Percentiles rank a stretch among this genome's conserved stretches.
Evolutionary conservation across 805 yeast genomes (phyloP).

Genomic region (Teunomyces gatunensis): DNA sequence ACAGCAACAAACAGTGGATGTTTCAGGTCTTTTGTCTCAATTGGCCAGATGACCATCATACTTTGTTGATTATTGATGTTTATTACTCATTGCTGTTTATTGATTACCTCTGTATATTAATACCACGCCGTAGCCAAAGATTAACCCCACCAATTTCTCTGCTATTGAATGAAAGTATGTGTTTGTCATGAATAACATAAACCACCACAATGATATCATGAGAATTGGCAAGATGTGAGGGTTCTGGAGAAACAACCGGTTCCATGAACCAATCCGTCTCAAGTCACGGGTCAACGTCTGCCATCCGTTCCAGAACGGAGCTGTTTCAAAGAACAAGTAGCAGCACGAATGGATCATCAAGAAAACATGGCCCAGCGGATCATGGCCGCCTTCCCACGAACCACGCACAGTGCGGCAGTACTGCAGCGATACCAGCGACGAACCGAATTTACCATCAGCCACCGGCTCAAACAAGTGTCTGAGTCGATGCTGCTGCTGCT

Average conservation of each 20-base stretch:
- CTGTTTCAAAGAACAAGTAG: slow-evolving; percentile 63
- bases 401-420: slow-evolving; percentile 48
- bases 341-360: slow-evolving; percentile 65
- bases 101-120: slow-evolving; percentile 38
- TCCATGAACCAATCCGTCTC: not conserved
- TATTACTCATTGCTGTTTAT: too few species aligned
- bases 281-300: not conserved
- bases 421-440: slow-evolving; percentile 25
- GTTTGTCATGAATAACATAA: slow-evolving; percentile 83
- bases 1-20: not conserved
- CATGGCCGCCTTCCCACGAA: slow-evolving; percentile 84
- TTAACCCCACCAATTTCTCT: slow-evolving; percentile 72
- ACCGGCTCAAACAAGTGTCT: slow-evolving; percentile 11
- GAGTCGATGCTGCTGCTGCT: not conserved
- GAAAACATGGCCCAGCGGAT: slow-evolving; percentile 93
- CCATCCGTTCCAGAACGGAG: slow-evolving; percentile 38
- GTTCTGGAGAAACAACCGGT: slow-evolving; percentile 7
- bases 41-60: too few species aligned
- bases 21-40: not conserved
- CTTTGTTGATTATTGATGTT: too few species aligned
- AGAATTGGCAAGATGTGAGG: slow-evolving; percentile 27
- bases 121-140: slow-evolving; percentile 54
- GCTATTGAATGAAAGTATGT: slow-evolving; percentile 77
- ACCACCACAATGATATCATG: slow-evolving; percentile 61
- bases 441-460: not conserved